These are phyloP conservation scores for Bullera alba DNA, from an alignment of 768 basidiomycete genomes.

Conservation along the genomic window DNA sequence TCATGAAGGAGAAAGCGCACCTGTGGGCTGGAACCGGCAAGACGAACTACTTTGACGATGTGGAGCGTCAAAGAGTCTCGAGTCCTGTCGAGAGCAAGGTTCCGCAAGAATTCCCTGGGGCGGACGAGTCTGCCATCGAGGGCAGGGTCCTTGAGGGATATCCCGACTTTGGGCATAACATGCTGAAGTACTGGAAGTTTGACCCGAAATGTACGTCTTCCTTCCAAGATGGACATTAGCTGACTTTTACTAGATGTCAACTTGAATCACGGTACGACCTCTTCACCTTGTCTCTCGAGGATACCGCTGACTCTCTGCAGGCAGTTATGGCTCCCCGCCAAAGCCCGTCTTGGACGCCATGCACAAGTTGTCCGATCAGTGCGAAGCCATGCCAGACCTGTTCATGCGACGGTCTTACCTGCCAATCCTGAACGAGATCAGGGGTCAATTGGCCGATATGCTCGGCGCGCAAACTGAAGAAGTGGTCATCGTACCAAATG, in stretches of 20 bases:
- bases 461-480: constrained; percentile 44
- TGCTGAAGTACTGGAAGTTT: constrained; percentile 45
- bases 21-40: constrained; percentile 60
- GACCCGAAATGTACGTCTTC: constrained; percentile 24
- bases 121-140: constrained; percentile 9
- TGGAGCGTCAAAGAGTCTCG: constrained; percentile 50
- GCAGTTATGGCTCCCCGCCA: constrained; percentile 42
- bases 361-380: constrained; percentile 29
- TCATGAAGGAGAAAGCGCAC: constrained; percentile 66
- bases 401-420: constrained; percentile 43
- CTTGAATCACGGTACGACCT: constrained; percentile 43
- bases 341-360: constrained; percentile 39
- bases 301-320: constrained; percentile 11
- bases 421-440: constrained; percentile 33
- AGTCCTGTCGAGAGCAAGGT: neutral
- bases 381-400: constrained; percentile 43
- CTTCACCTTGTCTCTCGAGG: constrained; percentile 17
- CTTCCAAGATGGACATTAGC: neutral
- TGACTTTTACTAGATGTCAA: neutral
- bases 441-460: constrained; percentile 35
- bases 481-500: constrained; percentile 51
- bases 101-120: constrained; percentile 2
- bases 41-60: constrained; percentile 49
- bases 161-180: constrained; percentile 41
- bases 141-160: constrained; percentile 21